A percentile compares a stretch with the other conserved stretches of the same genome.
These are phyloP conservation scores for Lolium perenne DNA, from an alignment of 176 grass and related monocot species.

Conservation along the genomic window DNA sequence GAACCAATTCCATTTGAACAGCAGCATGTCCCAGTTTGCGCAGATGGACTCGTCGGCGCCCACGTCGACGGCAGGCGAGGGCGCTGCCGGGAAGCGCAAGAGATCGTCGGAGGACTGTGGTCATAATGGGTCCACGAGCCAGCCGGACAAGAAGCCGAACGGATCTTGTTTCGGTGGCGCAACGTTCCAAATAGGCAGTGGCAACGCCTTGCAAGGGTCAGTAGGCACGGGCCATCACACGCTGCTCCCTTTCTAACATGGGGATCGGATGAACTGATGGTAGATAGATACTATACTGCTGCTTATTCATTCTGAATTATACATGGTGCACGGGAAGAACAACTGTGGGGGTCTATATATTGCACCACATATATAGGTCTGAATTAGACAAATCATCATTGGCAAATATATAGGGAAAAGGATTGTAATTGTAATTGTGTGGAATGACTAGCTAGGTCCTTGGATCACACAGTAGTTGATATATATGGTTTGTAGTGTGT, in stretches of 20 bases:
- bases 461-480: conserved; percentile 17
- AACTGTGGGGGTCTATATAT: background rate
- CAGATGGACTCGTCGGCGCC: conserved; percentile 27
- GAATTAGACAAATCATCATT: conserved; percentile 22
- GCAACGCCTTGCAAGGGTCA: conserved; percentile 53
- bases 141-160: conserved; percentile 54
- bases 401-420: conserved; percentile 22
- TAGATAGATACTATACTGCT: background rate
- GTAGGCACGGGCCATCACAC: conserved; percentile 53
- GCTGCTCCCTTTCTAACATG: conserved; percentile 59
- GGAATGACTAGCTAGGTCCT: conserved; percentile 34
- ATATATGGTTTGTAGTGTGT: conserved; percentile 57
- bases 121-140: background rate
- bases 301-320: conserved; percentile 7
- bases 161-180: conserved; percentile 60
- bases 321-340: conserved; percentile 33
- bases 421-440: conserved; percentile 46
- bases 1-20: conserved; percentile 43
- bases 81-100: conserved; percentile 41
- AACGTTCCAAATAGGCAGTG: conserved; percentile 53
- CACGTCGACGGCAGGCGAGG: background rate
- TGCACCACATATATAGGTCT: conserved; percentile 18
- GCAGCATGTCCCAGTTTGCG: conserved; percentile 22
- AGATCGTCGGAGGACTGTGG: conserved; percentile 27
- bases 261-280: conserved; percentile 48